Percentiles rank a stretch among this genome's conserved stretches.
Conservation (phyloP, 106 monocot genomes). For the Hemerocallis citrina region DNA sequence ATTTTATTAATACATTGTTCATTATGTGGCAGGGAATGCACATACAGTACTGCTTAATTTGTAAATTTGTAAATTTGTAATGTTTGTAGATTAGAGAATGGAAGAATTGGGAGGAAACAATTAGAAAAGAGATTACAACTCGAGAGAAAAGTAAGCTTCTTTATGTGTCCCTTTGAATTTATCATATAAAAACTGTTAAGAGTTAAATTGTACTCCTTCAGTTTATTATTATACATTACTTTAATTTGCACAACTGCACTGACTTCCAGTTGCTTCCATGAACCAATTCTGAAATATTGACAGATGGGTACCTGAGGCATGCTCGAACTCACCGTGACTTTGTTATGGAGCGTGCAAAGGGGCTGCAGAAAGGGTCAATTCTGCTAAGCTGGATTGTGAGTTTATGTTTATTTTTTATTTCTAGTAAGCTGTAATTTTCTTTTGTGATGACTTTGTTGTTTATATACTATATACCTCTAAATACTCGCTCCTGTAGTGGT, state of each 20-base stretch:
- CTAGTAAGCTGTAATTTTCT: too few relatives aligned
- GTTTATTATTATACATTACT: not conserved
- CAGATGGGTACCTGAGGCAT: not conserved
- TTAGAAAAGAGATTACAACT: conserved; percentile 21
- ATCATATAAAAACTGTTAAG: too few relatives aligned
- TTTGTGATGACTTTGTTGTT: too few relatives aligned
- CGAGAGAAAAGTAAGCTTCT: conserved; percentile 14
- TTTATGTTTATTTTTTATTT: not conserved
- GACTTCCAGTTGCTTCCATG: not conserved
- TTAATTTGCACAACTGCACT: not conserved
- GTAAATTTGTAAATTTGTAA: not conserved
- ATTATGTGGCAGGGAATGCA: not conserved
- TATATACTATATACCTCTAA: too few relatives aligned
- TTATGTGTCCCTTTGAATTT: not conserved
- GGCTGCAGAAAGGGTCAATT: conserved; percentile 36
- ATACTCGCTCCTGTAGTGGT: too few relatives aligned
- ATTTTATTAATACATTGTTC: not conserved
- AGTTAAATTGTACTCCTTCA: too few relatives aligned
- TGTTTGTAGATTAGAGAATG: conserved; percentile 46
- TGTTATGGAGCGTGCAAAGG: conserved; percentile 21
- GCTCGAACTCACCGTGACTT: conserved; percentile 23
- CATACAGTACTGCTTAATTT: not conserved
- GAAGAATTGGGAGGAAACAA: conserved; percentile 68
- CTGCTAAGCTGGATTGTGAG: conserved; percentile 56
- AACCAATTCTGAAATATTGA: not conserved